Evolutionary conservation across 2,329 filamentous ascomycete species (phyloP), one percentile per base, ranked within the genome.

Genomic region (Grosmannia serpens): DNA sequence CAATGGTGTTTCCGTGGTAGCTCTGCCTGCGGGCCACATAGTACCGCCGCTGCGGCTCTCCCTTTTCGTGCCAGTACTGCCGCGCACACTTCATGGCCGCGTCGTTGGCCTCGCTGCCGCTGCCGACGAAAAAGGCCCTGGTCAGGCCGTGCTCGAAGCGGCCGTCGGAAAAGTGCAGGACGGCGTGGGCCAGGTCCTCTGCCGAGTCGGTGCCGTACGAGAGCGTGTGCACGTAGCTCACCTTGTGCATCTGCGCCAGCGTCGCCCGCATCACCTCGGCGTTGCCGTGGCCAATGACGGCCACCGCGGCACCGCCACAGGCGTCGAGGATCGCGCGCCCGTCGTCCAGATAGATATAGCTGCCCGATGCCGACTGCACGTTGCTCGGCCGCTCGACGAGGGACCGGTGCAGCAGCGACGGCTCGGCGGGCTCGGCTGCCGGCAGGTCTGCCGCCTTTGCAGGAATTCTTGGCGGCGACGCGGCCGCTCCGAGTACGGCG

Each of bases 1-100:
- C 85, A 1, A 89, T 68, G 0, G 86, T 89, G 31, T 78, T 83
- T 7, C 87, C 87, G 64, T 91, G 87, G 64, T 88, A 91, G 13
- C 82, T 86, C 26, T 82, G 76, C 33, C 80, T 71, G 20, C 87
- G 78, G 7, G 83, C 76, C 64, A 91, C 87, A 70, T 86, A 87
- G 53, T 79, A 75, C 0, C 73, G 74, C 2, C 86, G 76, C 53
- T 76, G 67, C 0, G 76, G 73, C 57, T 86, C 73, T 4, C 74
- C 74, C 15, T 60, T 64, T 67, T 86, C 84, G 20, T 81, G 73
- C 64, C 80, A 86, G 66, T 84, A 89, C 67, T 90, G 86, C 1
- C 81, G 73, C 13, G 83, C 76, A 20, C 89, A 70, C 65, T 90
- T 91, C 60, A 87, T 70, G 1, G 85, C 80, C 2, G 83, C 83